Conservation (phyloP, 192 early-diverging fungal species). For the Diversispora eburnea region DNA sequence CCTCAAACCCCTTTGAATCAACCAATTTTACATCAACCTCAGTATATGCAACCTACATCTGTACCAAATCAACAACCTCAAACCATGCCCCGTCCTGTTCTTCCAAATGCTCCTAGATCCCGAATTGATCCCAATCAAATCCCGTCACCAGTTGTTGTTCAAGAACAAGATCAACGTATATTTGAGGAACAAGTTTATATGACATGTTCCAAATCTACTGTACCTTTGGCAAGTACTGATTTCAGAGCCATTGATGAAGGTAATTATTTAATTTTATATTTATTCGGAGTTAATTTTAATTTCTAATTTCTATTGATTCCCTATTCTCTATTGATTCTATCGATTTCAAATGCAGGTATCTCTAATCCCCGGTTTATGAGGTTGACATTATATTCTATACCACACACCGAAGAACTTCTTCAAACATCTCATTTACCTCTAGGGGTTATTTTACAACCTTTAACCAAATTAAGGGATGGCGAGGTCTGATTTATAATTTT, state of each 20-base stretch:
- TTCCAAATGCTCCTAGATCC: slow-evolving; percentile 42
- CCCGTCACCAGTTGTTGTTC: slow-evolving; percentile 83
- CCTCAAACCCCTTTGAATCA: slow-evolving; percentile 30
- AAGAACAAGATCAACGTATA: slow-evolving; percentile 72
- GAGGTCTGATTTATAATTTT: slow-evolving; percentile 46
- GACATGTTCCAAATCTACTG: slow-evolving; percentile 60
- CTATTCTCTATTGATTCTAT: slow-evolving; percentile 3
- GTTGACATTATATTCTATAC: slow-evolving; percentile 84
- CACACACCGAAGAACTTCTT: slow-evolving; percentile 75
- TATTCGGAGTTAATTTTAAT: neutral
- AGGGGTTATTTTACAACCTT: slow-evolving; percentile 86
- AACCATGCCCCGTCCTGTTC: slow-evolving; percentile 32
- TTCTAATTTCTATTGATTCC: neutral
- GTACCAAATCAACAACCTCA: slow-evolving; percentile 31
- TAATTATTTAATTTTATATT: slow-evolving; percentile 21
- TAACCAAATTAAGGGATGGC: slow-evolving; percentile 73
- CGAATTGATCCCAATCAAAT: slow-evolving; percentile 95
- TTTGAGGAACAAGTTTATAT: slow-evolving; percentile 67
- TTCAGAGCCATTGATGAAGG: slow-evolving; percentile 88
- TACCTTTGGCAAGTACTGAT: slow-evolving; percentile 77
- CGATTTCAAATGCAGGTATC: slow-evolving; percentile 53
- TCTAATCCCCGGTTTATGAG: slow-evolving; percentile 89
- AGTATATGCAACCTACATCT: slow-evolving; percentile 29
- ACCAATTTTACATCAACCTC: slow-evolving; percentile 34
- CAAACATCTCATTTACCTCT: slow-evolving; percentile 78